Evolutionary conservation across 108 stramenopile genomes (phyloP), one percentile per base, ranked within the genome.

Genomic region (Nitzschia sp.): DNA sequence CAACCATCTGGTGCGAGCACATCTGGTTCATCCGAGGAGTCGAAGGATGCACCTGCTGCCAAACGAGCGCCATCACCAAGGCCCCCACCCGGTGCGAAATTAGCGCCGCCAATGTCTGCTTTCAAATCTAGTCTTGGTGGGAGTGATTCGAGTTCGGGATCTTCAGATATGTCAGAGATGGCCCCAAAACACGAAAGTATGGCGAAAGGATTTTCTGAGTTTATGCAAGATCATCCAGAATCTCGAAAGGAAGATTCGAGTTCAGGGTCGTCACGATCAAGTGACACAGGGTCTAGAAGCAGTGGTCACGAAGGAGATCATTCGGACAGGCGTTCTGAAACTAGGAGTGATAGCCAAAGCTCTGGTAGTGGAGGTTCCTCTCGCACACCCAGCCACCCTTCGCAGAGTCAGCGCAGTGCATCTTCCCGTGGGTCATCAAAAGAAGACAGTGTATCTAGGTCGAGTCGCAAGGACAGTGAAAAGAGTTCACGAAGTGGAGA

Each of bases 1-100:
- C 17, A 44, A 1, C 50, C 63, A 52, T 65, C 63, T 45, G 47
- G 48, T n/a, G 31, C 46, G 13, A 65, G 63, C 47, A 65, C 60
- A 23, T 61, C 60, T 13, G 60, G 36, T 0, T 61, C 60, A 1
- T 61, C 60, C 8, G 48, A 50, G n/a, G 48, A 50, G n/a, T 50
- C 48, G 48, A 16, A 50, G 13, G 48, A 22, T 6, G 30, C 32
- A n/a, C 29, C 57, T 16, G 15, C 27, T 3, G n/a, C 30, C 57
- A 58, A 58, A 58, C 11, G 29, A 58, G 13, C 17, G 30, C 38
- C 38, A 13, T 41, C 38, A 41, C 38, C 38, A 41, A 41, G 13
- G 27, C 50, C 50, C 6, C 50, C 38, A 9, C 9, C 38, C 6
- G 23, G 21, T 4, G 50, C 50, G n/a, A 52, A 52, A 52, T 19